Percentiles rank a stretch among this genome's conserved stretches.
phyloP scores from a whole-genome alignment of 208 protist species.

The Trypanosoma grayi region DNA sequence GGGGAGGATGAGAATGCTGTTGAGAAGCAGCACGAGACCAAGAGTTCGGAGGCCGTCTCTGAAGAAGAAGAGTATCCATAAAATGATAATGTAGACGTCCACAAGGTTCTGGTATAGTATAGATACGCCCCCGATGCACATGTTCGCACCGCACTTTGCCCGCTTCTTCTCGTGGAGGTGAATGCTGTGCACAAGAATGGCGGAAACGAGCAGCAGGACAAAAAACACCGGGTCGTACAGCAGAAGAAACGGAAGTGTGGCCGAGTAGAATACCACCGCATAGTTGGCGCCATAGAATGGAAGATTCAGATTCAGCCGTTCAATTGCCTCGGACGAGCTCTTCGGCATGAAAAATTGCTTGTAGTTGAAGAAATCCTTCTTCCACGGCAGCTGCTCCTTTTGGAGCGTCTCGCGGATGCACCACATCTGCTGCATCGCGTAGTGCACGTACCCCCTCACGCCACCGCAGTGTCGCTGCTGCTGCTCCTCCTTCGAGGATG shows the following conservation, averaged over 20 bases:
- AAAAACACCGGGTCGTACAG: constrained; percentile 62
- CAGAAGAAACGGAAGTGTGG: constrained; percentile 64
- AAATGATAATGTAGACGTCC: constrained; percentile 33
- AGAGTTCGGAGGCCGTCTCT: constrained; percentile 46
- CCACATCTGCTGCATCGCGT: not conserved
- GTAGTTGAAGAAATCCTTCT: constrained; percentile 56
- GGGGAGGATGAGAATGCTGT: constrained; percentile 51
- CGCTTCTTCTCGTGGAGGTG: constrained; percentile 28
- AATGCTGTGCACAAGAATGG: constrained; percentile 43
- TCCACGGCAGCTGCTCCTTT: constrained; percentile 71
- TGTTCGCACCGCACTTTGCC: constrained; percentile 21
- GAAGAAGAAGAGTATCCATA: constrained; percentile 42
- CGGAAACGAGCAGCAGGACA: constrained; percentile 32
- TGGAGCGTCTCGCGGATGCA: constrained; percentile 32
- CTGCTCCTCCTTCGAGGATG: not conserved
- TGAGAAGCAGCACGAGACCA: constrained; percentile 37
- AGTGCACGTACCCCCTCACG: not conserved
- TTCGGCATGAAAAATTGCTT: constrained; percentile 50
- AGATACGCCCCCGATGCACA: constrained; percentile 31
- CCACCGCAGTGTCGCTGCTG: not conserved
- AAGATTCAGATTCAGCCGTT: constrained; percentile 78
- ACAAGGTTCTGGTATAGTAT: constrained; percentile 49
- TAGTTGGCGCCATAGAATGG: constrained; percentile 86
- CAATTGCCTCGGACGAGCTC: constrained; percentile 39
- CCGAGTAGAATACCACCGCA: constrained; percentile 49